These are phyloP conservation scores for Chalciporus pseudorubinellus DNA, from an alignment of 768 basidiomycete genomes.

Conservation along the genomic window DNA sequence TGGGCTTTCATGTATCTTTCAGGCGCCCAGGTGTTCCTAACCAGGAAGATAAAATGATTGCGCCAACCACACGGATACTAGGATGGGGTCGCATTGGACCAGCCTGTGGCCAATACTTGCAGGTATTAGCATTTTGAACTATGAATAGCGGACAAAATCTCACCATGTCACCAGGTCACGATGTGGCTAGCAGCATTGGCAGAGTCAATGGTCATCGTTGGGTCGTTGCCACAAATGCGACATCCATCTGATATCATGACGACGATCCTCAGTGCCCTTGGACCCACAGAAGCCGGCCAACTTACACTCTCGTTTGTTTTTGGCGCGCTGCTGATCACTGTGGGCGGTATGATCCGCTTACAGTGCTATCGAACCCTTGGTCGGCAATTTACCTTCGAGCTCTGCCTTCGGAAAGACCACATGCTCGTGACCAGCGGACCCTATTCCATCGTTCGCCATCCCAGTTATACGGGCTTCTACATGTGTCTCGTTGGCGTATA, in stretches of 20 bases:
- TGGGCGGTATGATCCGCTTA: slow-evolving; percentile 5
- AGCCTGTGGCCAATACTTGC: background rate
- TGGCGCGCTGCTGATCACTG: slow-evolving; percentile 3
- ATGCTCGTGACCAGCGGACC: slow-evolving; percentile 27
- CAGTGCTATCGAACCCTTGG: slow-evolving; percentile 18
- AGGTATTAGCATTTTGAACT: background rate
- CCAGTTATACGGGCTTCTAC: slow-evolving; percentile 20
- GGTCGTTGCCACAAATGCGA: background rate
- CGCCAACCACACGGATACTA: background rate
- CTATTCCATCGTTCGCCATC: slow-evolving; percentile 30
- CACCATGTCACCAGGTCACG: background rate
- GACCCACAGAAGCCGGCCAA: slow-evolving; percentile 5
- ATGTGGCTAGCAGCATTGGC: background rate
- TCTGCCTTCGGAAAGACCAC: slow-evolving; percentile 20
- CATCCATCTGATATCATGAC: background rate
- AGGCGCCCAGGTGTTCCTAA: background rate
- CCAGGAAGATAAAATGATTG: slow-evolving; percentile 6
- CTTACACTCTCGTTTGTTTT: slow-evolving; percentile 5
- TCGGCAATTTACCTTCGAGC: slow-evolving; percentile 16
- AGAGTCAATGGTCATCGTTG: slow-evolving; percentile 2
- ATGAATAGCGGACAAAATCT: background rate
- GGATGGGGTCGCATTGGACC: too few relatives aligned
- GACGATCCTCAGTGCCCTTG: slow-evolving; percentile 2
- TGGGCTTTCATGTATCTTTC: slow-evolving; percentile 6
- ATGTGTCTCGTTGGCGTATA: background rate